Evolutionary conservation across 805 yeast species (phyloP).

Genomic region (Barnettozyma sp.): DNA sequence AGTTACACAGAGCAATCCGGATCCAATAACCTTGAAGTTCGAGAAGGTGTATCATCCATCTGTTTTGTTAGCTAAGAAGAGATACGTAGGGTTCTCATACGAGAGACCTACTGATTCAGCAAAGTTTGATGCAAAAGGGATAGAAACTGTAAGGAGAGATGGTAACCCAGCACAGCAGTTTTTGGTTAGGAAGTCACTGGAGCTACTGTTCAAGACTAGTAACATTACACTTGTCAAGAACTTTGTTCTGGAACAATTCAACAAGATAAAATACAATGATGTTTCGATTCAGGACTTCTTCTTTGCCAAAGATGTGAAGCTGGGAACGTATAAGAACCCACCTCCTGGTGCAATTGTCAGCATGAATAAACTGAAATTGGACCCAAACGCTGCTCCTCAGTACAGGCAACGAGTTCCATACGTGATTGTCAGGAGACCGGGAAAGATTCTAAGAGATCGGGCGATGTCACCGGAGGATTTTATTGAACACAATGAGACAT

Average conservation of each 20-base stretch:
- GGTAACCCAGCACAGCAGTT: constrained; percentile 91
- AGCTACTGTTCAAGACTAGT: constrained; percentile 61
- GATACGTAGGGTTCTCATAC: constrained; percentile 85
- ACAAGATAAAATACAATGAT: constrained; percentile 53
- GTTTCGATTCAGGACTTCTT: constrained; percentile 77
- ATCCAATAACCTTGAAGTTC: constrained; percentile 76
- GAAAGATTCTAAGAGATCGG: constrained; percentile 62
- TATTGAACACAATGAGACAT: constrained; percentile 36
- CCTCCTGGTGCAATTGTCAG: constrained; percentile 93
- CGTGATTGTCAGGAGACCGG: constrained; percentile 59
- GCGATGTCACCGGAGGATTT: constrained; percentile 75
- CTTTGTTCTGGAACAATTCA: constrained; percentile 61
- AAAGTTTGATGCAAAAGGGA: constrained; percentile 90
- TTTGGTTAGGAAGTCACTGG: constrained; percentile 63
- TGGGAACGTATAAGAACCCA: constrained; percentile 76
- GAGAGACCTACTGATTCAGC: constrained; percentile 48
- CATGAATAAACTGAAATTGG: constrained; percentile 51
- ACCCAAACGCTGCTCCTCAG: constrained; percentile 75
- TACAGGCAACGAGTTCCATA: constrained; percentile 86
- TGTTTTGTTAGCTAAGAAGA: constrained; percentile 72
- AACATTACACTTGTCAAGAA: constrained; percentile 65
- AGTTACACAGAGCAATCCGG: constrained; percentile 64
- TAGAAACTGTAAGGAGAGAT: constrained; percentile 90
- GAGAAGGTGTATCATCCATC: constrained; percentile 92
- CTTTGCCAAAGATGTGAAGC: constrained; percentile 82